A percentile compares a stretch with the other conserved stretches of the same genome.
These are phyloP conservation scores for Pythium utonaiense DNA, from an alignment of 352 stramenopile species.

Conservation along the genomic window DNA sequence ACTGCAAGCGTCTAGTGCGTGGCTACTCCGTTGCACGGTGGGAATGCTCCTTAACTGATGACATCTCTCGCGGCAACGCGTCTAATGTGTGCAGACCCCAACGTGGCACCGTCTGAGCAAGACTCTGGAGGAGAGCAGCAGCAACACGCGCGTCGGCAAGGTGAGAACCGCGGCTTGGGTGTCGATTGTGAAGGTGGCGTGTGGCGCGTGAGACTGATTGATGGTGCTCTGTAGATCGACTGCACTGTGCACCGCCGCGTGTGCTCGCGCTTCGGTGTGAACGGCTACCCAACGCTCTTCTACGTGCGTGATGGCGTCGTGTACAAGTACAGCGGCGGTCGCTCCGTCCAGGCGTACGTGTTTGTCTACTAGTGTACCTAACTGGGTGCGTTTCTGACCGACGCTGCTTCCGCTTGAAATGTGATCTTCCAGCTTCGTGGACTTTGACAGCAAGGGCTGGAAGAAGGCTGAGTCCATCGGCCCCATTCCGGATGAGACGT, in stretches of 20 bases:
- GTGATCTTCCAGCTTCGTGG: conserved; percentile 26
- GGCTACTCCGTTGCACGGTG: not conserved
- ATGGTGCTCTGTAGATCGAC: conserved; percentile 23
- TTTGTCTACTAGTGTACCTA: no score
- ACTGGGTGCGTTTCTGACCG: no score
- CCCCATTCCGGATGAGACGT: conserved; percentile 31
- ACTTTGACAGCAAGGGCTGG: conserved; percentile 27
- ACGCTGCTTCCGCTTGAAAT: no score
- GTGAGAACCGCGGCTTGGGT: conserved; percentile 16
- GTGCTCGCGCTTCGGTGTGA: conserved; percentile 80
- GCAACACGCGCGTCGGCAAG: conserved; percentile 56
- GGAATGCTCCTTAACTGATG: not conserved
- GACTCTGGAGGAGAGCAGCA: conserved; percentile 56
- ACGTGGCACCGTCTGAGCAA: conserved; percentile 80
- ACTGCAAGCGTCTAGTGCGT: conserved; percentile 90
- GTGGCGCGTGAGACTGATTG: not conserved
- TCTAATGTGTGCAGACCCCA: conserved; percentile 23
- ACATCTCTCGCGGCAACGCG: not conserved
- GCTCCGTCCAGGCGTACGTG: conserved; percentile 59
- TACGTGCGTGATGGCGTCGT: conserved; percentile 69
- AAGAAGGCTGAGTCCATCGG: conserved; percentile 29
- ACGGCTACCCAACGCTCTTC: conserved; percentile 75
- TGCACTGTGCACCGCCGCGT: conserved; percentile 79
- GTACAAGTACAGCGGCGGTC: conserved; percentile 75
- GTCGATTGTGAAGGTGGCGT: no score